These are phyloP conservation scores for Marasmius tenuissimus DNA, from an alignment of 1,284 basidiomycete species.

Conservation along the genomic window DNA sequence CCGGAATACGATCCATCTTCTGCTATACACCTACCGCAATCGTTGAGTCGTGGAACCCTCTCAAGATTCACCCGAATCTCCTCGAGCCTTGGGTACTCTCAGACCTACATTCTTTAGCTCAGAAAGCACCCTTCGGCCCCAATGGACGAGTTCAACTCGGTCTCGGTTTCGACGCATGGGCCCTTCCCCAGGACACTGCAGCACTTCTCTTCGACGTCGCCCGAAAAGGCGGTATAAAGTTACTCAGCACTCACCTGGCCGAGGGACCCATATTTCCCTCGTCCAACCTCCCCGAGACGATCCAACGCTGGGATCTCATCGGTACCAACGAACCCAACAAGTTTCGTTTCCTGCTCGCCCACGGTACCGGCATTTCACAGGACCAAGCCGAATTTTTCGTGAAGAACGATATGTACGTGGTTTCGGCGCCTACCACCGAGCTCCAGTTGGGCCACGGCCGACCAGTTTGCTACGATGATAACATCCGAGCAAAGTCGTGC, in stretches of 20 bases:
- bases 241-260: slow-evolving; percentile 2
- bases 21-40: slow-evolving; percentile 6
- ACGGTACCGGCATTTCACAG: slow-evolving; percentile 1
- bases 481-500: not conserved
- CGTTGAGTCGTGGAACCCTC: slow-evolving; percentile 8
- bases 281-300: not conserved
- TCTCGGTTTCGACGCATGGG: slow-evolving; percentile 10
- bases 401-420: slow-evolving; percentile 5
- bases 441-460: slow-evolving; percentile 12
- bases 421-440: slow-evolving; percentile 13
- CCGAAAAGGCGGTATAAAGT: slow-evolving; percentile 1
- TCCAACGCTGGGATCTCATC: not conserved
- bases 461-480: slow-evolving; percentile 11
- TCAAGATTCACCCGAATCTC: not conserved
- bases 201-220: not conserved
- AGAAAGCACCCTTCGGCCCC: slow-evolving; percentile 10
- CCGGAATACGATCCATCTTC: slow-evolving; percentile 14
- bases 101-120: slow-evolving; percentile 8
- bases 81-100: slow-evolving; percentile 4
- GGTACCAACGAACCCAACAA: slow-evolving; percentile 3
- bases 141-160: slow-evolving; percentile 15
- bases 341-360: slow-evolving; percentile 11
- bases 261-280: slow-evolving; percentile 4
- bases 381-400: slow-evolving; percentile 6
- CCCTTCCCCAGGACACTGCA: slow-evolving; percentile 5